phyloP scores from a whole-genome alignment of 495 filamentous ascomycete species.

The Aspergillus olivimuriae region DNA sequence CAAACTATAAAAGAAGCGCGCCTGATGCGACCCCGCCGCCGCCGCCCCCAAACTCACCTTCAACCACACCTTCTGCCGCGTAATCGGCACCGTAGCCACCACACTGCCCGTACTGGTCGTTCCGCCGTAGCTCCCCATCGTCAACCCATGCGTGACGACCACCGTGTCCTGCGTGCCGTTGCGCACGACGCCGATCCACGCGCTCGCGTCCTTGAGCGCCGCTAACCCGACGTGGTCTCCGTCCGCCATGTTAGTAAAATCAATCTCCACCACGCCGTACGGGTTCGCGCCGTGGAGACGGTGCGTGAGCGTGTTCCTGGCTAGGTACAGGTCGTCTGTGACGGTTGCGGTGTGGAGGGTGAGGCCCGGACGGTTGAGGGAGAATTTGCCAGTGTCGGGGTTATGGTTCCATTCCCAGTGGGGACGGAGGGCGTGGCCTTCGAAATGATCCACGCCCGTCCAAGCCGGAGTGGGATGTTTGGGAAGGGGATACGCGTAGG shows the following conservation, averaged over 20 bases:
- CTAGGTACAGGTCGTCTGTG: slow-evolving; percentile 45
- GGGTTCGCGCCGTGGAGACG: slow-evolving; percentile 42
- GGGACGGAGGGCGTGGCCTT: slow-evolving; percentile 24
- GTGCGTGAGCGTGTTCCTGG: slow-evolving; percentile 51
- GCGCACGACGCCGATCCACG: slow-evolving; percentile 44
- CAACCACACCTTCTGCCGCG: slow-evolving; percentile 27
- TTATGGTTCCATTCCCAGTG: slow-evolving; percentile 60
- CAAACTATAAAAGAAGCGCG: slow-evolving; percentile 45
- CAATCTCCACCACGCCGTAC: slow-evolving; percentile 38
- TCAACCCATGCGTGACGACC: slow-evolving; percentile 13
- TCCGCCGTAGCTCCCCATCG: slow-evolving; percentile 25
- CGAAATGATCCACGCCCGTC: slow-evolving; percentile 38
- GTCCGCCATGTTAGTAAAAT: slow-evolving; percentile 39
- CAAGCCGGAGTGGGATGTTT: background rate
- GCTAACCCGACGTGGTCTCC: slow-evolving; percentile 47
- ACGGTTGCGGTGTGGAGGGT: slow-evolving; percentile 42
- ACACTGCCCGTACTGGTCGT: slow-evolving; percentile 33
- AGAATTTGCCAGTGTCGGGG: slow-evolving; percentile 34
- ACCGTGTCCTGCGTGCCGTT: slow-evolving; percentile 17
- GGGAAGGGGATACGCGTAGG: slow-evolving; percentile 33
- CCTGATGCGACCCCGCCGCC: slow-evolving; percentile 24
- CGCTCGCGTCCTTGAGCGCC: slow-evolving; percentile 42
- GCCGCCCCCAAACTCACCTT: slow-evolving; percentile 34
- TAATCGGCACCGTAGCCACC: slow-evolving; percentile 20
- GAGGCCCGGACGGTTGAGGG: slow-evolving; percentile 23